A percentile compares a stretch with the other conserved stretches of the same genome.
Conservation (phyloP, 78 protist species). For the Capsaspora owczarzaki region DNA sequence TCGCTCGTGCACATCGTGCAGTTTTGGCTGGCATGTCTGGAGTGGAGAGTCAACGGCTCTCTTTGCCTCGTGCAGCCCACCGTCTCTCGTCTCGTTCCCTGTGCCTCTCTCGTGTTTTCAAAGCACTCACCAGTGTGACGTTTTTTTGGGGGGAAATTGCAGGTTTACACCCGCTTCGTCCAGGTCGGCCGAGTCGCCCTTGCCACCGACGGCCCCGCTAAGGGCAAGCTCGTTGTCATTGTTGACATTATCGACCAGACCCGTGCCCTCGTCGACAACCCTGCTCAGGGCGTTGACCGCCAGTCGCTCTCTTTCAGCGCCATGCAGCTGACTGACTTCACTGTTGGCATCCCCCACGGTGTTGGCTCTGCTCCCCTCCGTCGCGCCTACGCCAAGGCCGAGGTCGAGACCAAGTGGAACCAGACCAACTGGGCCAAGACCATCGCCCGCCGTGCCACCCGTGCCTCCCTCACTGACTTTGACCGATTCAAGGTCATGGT, state of each 20-base stretch:
- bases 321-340: slow-evolving; percentile 19
- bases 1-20: no score
- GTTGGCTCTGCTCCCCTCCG: neutral
- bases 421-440: slow-evolving; percentile 15
- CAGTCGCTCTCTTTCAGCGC: slow-evolving; percentile 18
- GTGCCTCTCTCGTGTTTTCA: no score
- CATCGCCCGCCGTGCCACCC: neutral
- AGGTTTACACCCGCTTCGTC: slow-evolving; percentile 42
- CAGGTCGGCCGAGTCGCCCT: slow-evolving; percentile 48
- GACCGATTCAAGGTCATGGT: slow-evolving; percentile 40
- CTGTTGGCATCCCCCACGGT: neutral
- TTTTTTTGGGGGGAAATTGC: no score
- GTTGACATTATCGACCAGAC: slow-evolving; percentile 40
- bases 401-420: slow-evolving; percentile 8
- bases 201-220: slow-evolving; percentile 23
- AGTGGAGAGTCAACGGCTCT: no score
- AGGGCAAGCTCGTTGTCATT: slow-evolving; percentile 18
- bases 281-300: slow-evolving; percentile 16
- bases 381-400: slow-evolving; percentile 11
- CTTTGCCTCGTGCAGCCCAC: no score
- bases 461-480: slow-evolving; percentile 30
- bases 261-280: slow-evolving; percentile 39
- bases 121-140: no score
- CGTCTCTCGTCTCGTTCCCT: no score
- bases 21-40: no score